Evolutionary conservation across 1,284 basidiomycete species (phyloP).

Genomic region (Naganishia liquefaciens): DNA sequence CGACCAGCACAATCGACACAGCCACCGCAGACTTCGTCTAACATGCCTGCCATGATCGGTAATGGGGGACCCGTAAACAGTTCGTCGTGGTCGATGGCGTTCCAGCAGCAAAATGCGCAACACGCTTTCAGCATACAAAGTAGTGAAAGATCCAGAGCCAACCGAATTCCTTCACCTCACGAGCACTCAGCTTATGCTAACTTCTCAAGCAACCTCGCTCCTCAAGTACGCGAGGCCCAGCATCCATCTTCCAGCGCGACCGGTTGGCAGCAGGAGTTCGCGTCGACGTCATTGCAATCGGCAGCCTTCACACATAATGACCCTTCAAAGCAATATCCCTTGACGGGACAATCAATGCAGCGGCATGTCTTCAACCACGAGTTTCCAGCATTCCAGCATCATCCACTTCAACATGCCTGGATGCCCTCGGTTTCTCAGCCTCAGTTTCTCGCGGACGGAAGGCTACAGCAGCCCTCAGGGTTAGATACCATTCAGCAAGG

Average conservation of each 20-base stretch:
- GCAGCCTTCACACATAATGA: neutral
- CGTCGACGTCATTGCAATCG: neutral
- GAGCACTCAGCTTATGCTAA: too few species aligned
- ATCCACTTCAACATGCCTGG: constrained; percentile 2
- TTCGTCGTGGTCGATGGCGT: constrained; percentile 10
- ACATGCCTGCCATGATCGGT: neutral
- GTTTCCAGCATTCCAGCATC: constrained; percentile 3
- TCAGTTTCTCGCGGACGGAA: constrained; percentile 17
- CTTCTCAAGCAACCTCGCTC: too few species aligned
- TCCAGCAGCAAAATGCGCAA: constrained; percentile 6
- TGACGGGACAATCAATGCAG: too few species aligned
- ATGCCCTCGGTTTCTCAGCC: constrained; percentile 13
- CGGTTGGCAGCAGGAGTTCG: constrained; percentile 8
- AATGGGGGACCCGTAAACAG: neutral
- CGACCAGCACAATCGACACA: neutral
- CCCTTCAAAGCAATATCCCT: neutral
- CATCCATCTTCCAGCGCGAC: neutral
- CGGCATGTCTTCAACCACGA: neutral
- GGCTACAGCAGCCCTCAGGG: constrained; percentile 12
- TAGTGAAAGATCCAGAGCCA: constrained; percentile 10
- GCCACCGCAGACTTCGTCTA: neutral
- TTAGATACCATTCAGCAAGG: constrained; percentile 18
- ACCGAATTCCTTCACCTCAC: neutral
- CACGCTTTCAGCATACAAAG: neutral
- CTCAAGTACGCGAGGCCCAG: too few species aligned